These are phyloP conservation scores for Sporothrix schenckii DNA, from an alignment of 2,329 filamentous ascomycete species.

Conservation along the genomic window DNA sequence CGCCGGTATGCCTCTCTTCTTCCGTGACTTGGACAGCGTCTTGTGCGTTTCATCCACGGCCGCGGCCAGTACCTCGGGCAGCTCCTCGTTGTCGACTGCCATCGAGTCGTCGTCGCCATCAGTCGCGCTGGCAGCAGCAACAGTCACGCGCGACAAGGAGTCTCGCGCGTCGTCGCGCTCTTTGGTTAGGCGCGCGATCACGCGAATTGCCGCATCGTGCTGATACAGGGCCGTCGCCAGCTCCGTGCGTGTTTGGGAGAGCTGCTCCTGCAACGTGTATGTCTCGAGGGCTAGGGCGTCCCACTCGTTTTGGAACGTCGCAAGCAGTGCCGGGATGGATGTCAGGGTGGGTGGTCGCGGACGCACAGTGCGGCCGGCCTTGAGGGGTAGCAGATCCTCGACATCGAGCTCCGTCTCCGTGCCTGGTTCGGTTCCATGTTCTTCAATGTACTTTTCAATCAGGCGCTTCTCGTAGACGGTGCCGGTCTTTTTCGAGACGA, in stretches of 20 bases:
- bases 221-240: constrained; percentile 93
- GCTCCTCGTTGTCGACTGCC: constrained; percentile 81
- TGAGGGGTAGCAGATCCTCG: constrained; percentile 87
- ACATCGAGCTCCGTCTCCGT: constrained; percentile 79
- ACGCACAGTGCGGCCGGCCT: constrained; percentile 79
- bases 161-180: constrained; percentile 92
- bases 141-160: constrained; percentile 81
- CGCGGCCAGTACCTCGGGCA: constrained; percentile 71
- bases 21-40: constrained; percentile 81
- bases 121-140: constrained; percentile 55
- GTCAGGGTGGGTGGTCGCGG: constrained; percentile 91
- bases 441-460: constrained; percentile 91
- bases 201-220: constrained; percentile 93
- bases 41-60: constrained; percentile 81
- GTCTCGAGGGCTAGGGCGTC: constrained; percentile 90
- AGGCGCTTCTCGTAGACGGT: constrained; percentile 93
- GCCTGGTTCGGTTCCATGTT: constrained; percentile 86
- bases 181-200: constrained; percentile 86
- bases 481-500: constrained; percentile 87
- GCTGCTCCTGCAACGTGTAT: constrained; percentile 85
- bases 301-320: constrained; percentile 98
- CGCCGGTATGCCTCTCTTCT: constrained; percentile 83
- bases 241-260: constrained; percentile 89
- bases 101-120: constrained; percentile 67
- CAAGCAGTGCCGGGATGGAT: constrained; percentile 91